Conservation (phyloP, 306 rosid genomes). For the Quercus rubra region DNA sequence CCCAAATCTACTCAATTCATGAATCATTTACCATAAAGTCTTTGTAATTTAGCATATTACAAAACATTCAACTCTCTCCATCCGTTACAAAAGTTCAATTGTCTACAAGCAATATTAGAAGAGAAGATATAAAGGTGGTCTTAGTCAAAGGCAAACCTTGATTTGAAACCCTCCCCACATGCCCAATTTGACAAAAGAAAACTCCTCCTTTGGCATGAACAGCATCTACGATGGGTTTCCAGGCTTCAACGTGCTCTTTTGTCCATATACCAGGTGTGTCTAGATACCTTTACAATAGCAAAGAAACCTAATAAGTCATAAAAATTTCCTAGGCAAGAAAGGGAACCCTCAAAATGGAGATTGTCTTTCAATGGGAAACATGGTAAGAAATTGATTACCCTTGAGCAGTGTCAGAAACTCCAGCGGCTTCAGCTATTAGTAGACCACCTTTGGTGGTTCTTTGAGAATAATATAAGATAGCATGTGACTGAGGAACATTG, state of each 20-base stretch:
- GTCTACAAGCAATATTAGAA: not conserved
- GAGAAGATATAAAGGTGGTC: not conserved
- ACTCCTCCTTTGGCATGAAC: conserved; percentile 57
- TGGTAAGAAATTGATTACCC: conserved; percentile 32
- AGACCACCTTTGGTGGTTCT: conserved; percentile 50
- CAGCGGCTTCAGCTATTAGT: conserved; percentile 46
- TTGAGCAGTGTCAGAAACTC: conserved; percentile 45
- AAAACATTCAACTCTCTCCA: too few relatives aligned
- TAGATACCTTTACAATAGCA: conserved; percentile 17
- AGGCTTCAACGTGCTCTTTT: conserved; percentile 49
- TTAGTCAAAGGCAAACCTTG: conserved; percentile 4
- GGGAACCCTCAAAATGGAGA: not conserved
- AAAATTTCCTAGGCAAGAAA: not conserved
- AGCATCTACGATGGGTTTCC: conserved; percentile 55
- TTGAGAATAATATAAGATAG: conserved; percentile 61
- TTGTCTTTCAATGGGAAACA: not conserved
- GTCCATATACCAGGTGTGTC: conserved; percentile 56
- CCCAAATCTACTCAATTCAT: not conserved
- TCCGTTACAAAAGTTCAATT: not conserved
- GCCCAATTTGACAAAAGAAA: conserved; percentile 63
- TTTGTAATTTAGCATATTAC: too few relatives aligned
- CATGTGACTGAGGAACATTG: conserved; percentile 68
- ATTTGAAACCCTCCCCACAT: conserved; percentile 47
- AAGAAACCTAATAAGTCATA: not conserved
- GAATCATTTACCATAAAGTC: too few relatives aligned